Base-by-base conservation (phyloP, 306 rosid species). In the Senna siamea region DNA sequence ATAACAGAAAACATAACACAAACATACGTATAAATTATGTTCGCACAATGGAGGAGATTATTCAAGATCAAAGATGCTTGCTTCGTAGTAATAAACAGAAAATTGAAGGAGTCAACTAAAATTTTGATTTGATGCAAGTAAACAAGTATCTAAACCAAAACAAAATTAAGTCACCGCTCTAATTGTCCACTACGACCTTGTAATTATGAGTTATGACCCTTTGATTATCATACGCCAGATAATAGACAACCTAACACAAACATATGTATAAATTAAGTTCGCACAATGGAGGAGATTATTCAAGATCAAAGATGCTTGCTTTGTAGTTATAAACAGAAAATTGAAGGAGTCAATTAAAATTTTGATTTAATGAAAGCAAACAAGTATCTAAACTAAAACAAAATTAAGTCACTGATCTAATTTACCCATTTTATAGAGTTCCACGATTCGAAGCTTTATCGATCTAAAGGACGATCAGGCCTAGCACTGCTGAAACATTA, bases 361-460 rank as follows among this genome's bases (percentile, higher is more conserved):
- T 5, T 20, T 13, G 15, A 77, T 4, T 40, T 6, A 19, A 77
- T 40, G 60, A 69, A 43, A 63, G 17, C 8, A 71, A n/a, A 22
- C 20, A 74, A 46, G 2, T 46, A 26, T 26, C 30, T 26, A 26
- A 37, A 37, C 13, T 17, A 44, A 35, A 43, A 9, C 70, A 41
- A 51, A 70, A 38, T 47, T 5, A 64, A 66, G 77, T 79, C 44
- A 71, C 76, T 28, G 12, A 61, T n/a, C n/a, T n/a, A n/a, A n/a
- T 60, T 19, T 15, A 28, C 66, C 50, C 0, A 34, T 60, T 61
- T 61, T 47, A 41, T 19, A 64, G 56, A 57, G 63, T n/a, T 58
- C 53, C 30, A 22, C 32, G 67, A 51, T 78, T 68, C 26, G 72
- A 61, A 70, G 70, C 83, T 73, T 75, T 65, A 22, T 66, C 79